These are phyloP conservation scores for Lactarius evosmus DNA, from an alignment of 768 basidiomycete genomes.

Conservation along the genomic window DNA sequence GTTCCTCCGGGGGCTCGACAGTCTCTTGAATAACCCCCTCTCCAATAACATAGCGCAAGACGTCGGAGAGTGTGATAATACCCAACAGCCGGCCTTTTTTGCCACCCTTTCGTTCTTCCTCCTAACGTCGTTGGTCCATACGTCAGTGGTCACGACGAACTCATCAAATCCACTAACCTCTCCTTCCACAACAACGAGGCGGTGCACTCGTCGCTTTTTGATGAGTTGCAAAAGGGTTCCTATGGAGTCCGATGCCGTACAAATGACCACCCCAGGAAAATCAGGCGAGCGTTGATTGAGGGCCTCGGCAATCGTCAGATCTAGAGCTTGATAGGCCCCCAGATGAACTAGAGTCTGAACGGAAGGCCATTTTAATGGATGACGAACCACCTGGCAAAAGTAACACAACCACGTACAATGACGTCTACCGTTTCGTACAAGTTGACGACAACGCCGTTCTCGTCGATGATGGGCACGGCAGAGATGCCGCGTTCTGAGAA, in stretches of 20 bases:
- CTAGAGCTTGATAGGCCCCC: conserved; percentile 93
- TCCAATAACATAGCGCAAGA: conserved; percentile 74
- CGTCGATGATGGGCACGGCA: conserved; percentile 94
- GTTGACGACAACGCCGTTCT: conserved; percentile 89
- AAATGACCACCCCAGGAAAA: conserved; percentile 96
- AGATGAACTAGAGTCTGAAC: conserved; percentile 86
- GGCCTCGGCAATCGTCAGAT: conserved; percentile 90
- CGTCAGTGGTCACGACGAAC: conserved; percentile 5
- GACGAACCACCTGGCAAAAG: not conserved
- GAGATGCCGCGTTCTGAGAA: conserved; percentile 95
- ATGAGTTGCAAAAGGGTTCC: conserved; percentile 88
- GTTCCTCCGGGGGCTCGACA: conserved; percentile 25
- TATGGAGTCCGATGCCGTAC: conserved; percentile 88
- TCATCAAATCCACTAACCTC: conserved; percentile 49
- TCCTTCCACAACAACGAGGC: conserved; percentile 92
- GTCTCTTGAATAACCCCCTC: conserved; percentile 33
- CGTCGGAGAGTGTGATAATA: conserved; percentile 86
- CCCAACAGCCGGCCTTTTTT: conserved; percentile 82
- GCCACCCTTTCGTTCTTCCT: conserved; percentile 75
- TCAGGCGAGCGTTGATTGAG: conserved; percentile 89
- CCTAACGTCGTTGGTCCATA: conserved; percentile 42
- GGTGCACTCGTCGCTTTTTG: conserved; percentile 90
- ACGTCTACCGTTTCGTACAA: conserved; percentile 99
- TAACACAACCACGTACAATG: conserved; percentile 59
- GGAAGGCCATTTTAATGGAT: not conserved